Evolutionary conservation across 2,329 filamentous ascomycete species (phyloP).

Genomic region (Aureobasidium pullulans): DNA sequence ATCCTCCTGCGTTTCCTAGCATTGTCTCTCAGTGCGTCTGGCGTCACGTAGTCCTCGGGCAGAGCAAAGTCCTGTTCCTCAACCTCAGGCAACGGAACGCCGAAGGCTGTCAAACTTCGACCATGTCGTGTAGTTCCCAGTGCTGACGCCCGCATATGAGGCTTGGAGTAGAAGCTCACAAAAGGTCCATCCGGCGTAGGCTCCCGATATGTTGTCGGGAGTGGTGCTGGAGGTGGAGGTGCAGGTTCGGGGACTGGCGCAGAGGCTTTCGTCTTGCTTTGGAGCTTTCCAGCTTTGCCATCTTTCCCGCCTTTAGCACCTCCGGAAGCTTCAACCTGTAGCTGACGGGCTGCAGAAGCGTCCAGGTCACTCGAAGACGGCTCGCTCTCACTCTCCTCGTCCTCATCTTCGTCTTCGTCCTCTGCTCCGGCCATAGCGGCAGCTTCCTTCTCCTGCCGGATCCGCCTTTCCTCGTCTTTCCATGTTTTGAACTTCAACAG

Average conservation of each 20-base stretch:
- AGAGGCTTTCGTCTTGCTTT: constrained; percentile 24
- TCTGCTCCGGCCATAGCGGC: constrained; percentile 44
- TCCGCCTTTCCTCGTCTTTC: constrained; percentile 81
- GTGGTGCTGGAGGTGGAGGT: constrained; percentile 25
- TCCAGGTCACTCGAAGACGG: constrained; percentile 65
- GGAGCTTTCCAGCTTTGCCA: constrained; percentile 29
- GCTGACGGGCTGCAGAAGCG: constrained; percentile 63
- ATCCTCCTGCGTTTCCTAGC: constrained; percentile 57
- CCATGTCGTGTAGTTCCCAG: constrained; percentile 64
- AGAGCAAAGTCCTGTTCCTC: constrained; percentile 65
- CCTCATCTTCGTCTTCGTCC: constrained; percentile 29
- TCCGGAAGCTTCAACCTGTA: constrained; percentile 53
- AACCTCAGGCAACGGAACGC: constrained; percentile 68
- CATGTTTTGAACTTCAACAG: constrained; percentile 82
- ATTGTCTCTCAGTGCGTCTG: constrained; percentile 44
- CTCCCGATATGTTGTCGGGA: constrained; percentile 21
- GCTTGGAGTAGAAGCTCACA: constrained; percentile 79
- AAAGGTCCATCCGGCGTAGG: constrained; percentile 53
- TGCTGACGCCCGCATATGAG: constrained; percentile 70
- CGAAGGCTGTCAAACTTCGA: constrained; percentile 71
- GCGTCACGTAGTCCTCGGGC: constrained; percentile 55
- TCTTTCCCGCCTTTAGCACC: constrained; percentile 5
- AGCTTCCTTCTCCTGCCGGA: constrained; percentile 69
- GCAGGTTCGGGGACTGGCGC: constrained; percentile 15
- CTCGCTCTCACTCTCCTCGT: constrained; percentile 34